Percentiles rank a stretch among this genome's conserved stretches.
Conservation (phyloP, 2,329 filamentous ascomycete species). For the Penicillium sp. region DNA sequence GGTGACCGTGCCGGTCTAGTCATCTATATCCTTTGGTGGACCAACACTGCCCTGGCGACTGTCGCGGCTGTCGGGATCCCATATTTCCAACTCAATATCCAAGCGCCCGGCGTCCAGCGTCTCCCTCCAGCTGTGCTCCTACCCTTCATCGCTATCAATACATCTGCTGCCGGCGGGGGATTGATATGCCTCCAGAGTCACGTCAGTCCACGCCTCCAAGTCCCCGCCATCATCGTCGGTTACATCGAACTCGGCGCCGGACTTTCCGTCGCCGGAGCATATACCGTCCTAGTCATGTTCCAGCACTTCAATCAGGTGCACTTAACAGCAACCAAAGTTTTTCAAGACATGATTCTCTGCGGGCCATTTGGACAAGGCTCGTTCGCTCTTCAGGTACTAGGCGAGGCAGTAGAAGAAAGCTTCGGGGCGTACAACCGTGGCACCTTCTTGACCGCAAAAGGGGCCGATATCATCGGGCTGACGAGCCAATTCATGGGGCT, state of each 20-base stretch:
- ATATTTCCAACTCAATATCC: slow-evolving; percentile 37
- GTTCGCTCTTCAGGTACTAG: slow-evolving; percentile 42
- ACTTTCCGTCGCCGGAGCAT: slow-evolving; percentile 31
- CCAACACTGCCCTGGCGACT: slow-evolving; percentile 34
- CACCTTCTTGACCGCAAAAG: slow-evolving; percentile 33
- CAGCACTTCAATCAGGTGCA: slow-evolving; percentile 30
- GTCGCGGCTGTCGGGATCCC: slow-evolving; percentile 35
- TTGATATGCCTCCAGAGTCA: slow-evolving; percentile 33
- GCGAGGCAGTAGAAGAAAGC: slow-evolving; percentile 27
- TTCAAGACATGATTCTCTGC: slow-evolving; percentile 44
- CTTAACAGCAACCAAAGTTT: slow-evolving; percentile 26
- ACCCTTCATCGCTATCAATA: slow-evolving; percentile 42
- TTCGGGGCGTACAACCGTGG: slow-evolving; percentile 37
- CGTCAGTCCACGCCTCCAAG: slow-evolving; percentile 29
- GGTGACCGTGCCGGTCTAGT: slow-evolving; percentile 29
- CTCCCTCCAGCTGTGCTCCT: slow-evolving; percentile 38
- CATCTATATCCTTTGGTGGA: slow-evolving; percentile 45
- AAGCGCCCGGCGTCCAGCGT: slow-evolving; percentile 35
- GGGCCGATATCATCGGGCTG: slow-evolving; percentile 32
- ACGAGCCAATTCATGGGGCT: slow-evolving; percentile 41
- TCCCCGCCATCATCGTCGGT: slow-evolving; percentile 43
- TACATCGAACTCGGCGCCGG: slow-evolving; percentile 42
- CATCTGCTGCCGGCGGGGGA: slow-evolving; percentile 40
- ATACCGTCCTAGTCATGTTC: slow-evolving; percentile 36
- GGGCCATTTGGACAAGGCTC: slow-evolving; percentile 43